Evolutionary conservation across 1,284 basidiomycete genomes (phyloP), one percentile per base, ranked within the genome.

Genomic region (Testicularia cyperi): DNA sequence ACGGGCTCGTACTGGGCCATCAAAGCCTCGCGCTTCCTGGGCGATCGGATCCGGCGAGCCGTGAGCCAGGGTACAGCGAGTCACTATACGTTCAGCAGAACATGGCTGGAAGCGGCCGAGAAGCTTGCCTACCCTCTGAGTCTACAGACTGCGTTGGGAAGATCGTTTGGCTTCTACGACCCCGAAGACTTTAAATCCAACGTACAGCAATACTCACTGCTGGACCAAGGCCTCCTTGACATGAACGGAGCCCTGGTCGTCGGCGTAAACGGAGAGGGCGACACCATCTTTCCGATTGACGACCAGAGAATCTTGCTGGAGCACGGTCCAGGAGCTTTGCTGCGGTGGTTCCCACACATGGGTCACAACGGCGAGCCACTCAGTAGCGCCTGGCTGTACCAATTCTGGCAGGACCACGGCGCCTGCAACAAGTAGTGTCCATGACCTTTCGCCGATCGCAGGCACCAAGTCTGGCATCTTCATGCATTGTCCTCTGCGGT

Each of bases 211-310:
- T 63, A 42, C 22, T 63, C 60, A 21, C 49, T 63, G 2, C 44
- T 53, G 8, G 35, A 18, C 6, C 47, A 63, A 30, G 53, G 60
- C 21, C 3, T 63, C 8, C 48, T 63, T 3, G 60, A 63, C 24
- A 33, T 44, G 10, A 25, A 44, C 6, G 39, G 44, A 1, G 45
- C 60, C 9, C 36, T 22, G 4, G 3, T 63, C 15, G 16, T 47
- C 24, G 53, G 34, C 4, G 41, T 63, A 44, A 63, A 63, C 21
- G 60, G 60, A 10, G 46, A 57, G 30, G 30, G 43, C 18, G 60
- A 63, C 29, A 63, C 60, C 4, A 56, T 41, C 38, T 63, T 63
- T 18, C 60, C 60, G 2, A 63, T 63, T 23, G 57, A 63, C 24
- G 60, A 63, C 21, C 44, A 52, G 38, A 39, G 53, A 41, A 45